Evolutionary conservation across 257 asterid species (phyloP), one percentile per base, ranked within the genome.

Genomic region (Handroanthus guayacan): DNA sequence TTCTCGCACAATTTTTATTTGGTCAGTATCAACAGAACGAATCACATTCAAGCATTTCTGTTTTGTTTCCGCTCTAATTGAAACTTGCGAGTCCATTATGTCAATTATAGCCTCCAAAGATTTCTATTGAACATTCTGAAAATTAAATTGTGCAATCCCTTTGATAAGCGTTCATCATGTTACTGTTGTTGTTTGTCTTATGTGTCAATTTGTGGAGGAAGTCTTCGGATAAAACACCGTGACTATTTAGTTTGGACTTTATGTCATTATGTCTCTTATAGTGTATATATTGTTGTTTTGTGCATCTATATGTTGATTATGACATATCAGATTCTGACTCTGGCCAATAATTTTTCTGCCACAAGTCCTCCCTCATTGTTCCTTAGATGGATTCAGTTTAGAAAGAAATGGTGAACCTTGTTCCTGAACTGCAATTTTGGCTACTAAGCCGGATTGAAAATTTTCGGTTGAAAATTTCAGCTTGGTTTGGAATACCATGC

Each of bases 391-490:
- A 31, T 67, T 54, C 38, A 43, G 62, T 60, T 41, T 68, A 34
- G 67, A 52, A 74, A 66, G 50, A 55, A 50, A 77, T 63, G 60
- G 61, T 43, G 63, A 77, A 55, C 66, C 56, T n/a, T 72, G 67
- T 43, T 16, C 58, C 34, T 62, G 43, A 43, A 61, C 69, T 44
- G 73, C 62, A 34, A 43, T 16, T 75, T 45, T 25, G 37, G 14
- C 34, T 6, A 12, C 71, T 9, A 60, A 66, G 20, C 41, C 51
- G 81, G 13, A 10, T 2, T 16, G 16, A 17, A 11, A 16, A 5
- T 16, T 52, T 14, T 52, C 4, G 20, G 60, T 18, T 74, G 25
- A 47, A 73, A 77, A 41, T 51, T 56, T 44, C 41, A 67, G 48
- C 36, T 39, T 69, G 9, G 58, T 43, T 62, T 39, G 54, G 69